Base-by-base conservation (phyloP, 495 filamentous ascomycete species). In the Hyphodiscus hymeniophilus region DNA sequence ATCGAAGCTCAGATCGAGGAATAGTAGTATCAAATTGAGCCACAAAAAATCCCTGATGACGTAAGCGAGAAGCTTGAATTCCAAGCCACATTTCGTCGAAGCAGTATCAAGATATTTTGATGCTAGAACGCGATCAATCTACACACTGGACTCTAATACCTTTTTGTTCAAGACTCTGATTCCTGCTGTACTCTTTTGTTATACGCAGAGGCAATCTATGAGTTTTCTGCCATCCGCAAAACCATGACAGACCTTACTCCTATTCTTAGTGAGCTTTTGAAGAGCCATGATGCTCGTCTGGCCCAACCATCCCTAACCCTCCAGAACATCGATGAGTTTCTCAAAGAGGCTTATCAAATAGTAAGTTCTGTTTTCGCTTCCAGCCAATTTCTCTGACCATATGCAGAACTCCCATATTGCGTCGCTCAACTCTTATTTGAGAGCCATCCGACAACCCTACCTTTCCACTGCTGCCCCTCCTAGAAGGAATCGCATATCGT, bases 341-440 rank as follows among this genome's bases (percentile, higher is more conserved):
- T 98, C 26, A 90, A 92, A 65, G 94, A 97, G 70, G 92, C 92
- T 39, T 88, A 95, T 66, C 77, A 82, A 66, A 98, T 98, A 57
- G 92, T 94, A 67, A 60, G 80, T 59, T 42, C 45, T 16, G 2
- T 3, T 33, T 13, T 18, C 23, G n/a, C 24, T 15, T 15, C 13
- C 7, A 43, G 20, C 7, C 13, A 17, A 17, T 24, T 5, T 18
- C n/a, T 0, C 40, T 47, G 28, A 41, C 40, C n/a, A 51, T 33
- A 13, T 31, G 24, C 39, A 97, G 92, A 92, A 94, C 62, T 75
- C 84, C 8, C 89, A 92, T 66, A 87, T 97, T 42, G 52, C 74
- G 43, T 84, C 80, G 39, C 80, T 98, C 36, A 76, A 82, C 49
- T 62, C 63, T 52, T 86, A 94, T 48, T 85, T 98, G 33, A 78